A percentile compares a stretch with the other conserved stretches of the same genome.
Conservation (phyloP, 1,284 basidiomycete species). For the Nidula niveotomentosa region DNA sequence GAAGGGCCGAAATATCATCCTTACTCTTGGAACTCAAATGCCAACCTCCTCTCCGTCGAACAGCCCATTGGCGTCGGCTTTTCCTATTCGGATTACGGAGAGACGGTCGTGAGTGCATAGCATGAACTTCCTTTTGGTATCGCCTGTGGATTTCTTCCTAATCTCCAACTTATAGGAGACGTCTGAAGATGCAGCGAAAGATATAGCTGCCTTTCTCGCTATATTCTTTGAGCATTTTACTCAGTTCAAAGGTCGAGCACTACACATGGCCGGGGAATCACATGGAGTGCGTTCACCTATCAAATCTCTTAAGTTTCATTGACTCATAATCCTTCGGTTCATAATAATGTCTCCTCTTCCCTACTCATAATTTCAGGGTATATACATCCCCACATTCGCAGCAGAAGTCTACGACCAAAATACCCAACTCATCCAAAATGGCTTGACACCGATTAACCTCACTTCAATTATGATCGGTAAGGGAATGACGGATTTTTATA, state of each 20-base stretch:
- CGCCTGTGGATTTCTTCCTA: no score
- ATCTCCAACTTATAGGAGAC: conserved; percentile 33
- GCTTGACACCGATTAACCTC: conserved; percentile 75
- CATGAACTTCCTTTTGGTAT: not conserved
- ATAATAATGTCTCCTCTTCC: no score
- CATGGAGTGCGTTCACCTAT: conserved; percentile 47
- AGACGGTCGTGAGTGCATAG: conserved; percentile 46
- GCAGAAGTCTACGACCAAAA: conserved; percentile 84
- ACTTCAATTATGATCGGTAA: conserved; percentile 80
- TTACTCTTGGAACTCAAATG: conserved; percentile 69
- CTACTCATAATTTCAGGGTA: conserved; percentile 46
- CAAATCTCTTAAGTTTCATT: not conserved
- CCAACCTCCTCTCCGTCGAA: conserved; percentile 73
- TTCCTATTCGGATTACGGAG: conserved; percentile 72
- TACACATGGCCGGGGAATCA: conserved; percentile 79
- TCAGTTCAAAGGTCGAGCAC: conserved; percentile 62
- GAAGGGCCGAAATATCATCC: conserved; percentile 53
- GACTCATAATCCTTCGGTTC: not conserved
- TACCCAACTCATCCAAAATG: conserved; percentile 50
- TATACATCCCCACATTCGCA: conserved; percentile 85
- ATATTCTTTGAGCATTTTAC: conserved; percentile 76
- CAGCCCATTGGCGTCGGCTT: conserved; percentile 70
- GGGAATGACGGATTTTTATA: conserved; percentile 48
- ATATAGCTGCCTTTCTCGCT: conserved; percentile 67
- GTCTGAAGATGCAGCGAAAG: conserved; percentile 67